Base-by-base conservation (phyloP, 257 asterid species). In the Ballota nigra region DNA sequence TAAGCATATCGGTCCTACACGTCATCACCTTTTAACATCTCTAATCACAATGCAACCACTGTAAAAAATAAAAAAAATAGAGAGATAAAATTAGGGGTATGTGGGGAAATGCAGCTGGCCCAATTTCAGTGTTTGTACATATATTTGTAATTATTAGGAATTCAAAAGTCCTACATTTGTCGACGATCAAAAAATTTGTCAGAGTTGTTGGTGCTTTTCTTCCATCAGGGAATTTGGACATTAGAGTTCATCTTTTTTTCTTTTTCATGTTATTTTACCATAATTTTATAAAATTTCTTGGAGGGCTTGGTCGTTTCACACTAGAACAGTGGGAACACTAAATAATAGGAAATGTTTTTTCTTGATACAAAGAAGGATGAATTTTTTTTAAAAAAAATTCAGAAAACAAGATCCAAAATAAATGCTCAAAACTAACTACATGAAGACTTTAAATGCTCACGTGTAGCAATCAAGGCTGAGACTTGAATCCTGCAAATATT, bases 381-480 rank as follows among this genome's bases (percentile, higher is more conserved):
- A 45, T 19, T 49, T 51, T 49, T 57, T 51, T 49, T 57, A 58
- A 63, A 78, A 13, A 31, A 20, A 5, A 26, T 59, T 64, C 8
- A 7, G 47, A 36, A 31, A 74, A 74, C 4, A 18, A 63, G 71
- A 55, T 22, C 76, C 58, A 55, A 76, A 36, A 71, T 75, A 79
- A 79, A 75, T 79, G 78, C 80, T 70, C 64, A 41, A 70, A 79
- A 29, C 80, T 66, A 79, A 75, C 83, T 40, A 22, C 66, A 64
- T 61, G 69, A 52, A 20, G 47, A 58, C 80, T 73, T 51, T 81
- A 74, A 77, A 77, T 81, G 83, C 69, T 65, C 85, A 77, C 80
- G 67, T 74, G 80, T 49, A 55, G 52, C 75, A 66, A 53, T 43
- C 60, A 41, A 62, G 53, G 26, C 61, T 53, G 69, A 33, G 8